Conservation (phyloP, 1,284 basidiomycete genomes). For the Phenoliferia sp. region DNA sequence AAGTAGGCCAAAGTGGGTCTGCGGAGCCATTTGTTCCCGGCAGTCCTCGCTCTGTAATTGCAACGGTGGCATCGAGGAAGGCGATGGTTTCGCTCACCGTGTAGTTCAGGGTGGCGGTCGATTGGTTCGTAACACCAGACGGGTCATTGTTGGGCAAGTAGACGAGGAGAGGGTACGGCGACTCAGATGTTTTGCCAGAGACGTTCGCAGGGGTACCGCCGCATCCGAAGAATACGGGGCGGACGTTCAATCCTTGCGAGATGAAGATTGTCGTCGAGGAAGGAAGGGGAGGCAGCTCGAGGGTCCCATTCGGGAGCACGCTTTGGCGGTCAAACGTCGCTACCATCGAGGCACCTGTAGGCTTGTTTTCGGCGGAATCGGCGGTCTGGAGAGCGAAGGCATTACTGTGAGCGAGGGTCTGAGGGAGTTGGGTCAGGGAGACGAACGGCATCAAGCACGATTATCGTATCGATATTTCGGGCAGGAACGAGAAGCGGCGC, state of each 20-base stretch:
- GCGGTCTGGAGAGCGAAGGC: slow-evolving; percentile 42
- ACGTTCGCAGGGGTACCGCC: slow-evolving; percentile 44
- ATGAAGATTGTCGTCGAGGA: slow-evolving; percentile 47
- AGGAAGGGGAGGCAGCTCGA: slow-evolving; percentile 4
- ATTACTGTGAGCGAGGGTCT: neutral
- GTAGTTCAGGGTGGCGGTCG: slow-evolving; percentile 45
- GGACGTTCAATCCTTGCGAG: slow-evolving; percentile 57
- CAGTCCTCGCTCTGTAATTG: neutral
- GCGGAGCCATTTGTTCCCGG: neutral
- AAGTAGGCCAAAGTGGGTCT: slow-evolving; percentile 42
- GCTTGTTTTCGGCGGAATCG: slow-evolving; percentile 53
- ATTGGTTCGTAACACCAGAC: slow-evolving; percentile 32
- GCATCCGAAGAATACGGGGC: slow-evolving; percentile 72
- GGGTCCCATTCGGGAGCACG: slow-evolving; percentile 2
- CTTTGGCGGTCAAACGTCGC: slow-evolving; percentile 37
- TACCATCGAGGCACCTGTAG: slow-evolving; percentile 52
- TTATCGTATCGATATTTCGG: slow-evolving; percentile 59
- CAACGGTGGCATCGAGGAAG: slow-evolving; percentile 21
- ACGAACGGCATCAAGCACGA: slow-evolving; percentile 55
- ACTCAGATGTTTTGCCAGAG: slow-evolving; percentile 35
- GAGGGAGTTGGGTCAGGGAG: neutral
- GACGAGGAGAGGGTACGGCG: slow-evolving; percentile 6
- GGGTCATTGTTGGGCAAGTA: slow-evolving; percentile 32
- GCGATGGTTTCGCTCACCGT: slow-evolving; percentile 16
- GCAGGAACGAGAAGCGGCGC: slow-evolving; percentile 59